Conservation (phyloP, 1,139 yeast genomes). For the Magnusiomyces fungicola region DNA sequence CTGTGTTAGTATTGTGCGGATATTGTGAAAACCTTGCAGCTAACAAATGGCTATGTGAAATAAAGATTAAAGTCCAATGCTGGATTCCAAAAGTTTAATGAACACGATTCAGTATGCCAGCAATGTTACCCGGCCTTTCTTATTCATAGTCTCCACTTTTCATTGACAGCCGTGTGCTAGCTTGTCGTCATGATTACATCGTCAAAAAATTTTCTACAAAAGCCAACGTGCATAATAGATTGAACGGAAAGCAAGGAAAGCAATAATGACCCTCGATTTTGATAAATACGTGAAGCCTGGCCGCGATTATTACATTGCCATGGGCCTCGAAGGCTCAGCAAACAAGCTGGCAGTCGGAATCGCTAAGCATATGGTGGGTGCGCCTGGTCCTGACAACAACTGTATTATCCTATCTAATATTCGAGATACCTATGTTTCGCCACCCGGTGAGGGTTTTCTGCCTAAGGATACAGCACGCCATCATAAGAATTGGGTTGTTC, state of each 20-base stretch:
- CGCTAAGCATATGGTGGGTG: slow-evolving; percentile 49
- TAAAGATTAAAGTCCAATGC: too few relatives aligned
- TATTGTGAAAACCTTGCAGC: too few relatives aligned
- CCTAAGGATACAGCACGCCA: slow-evolving; percentile 97
- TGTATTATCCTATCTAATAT: slow-evolving; percentile 79
- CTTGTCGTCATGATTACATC: not conserved
- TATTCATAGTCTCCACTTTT: too few relatives aligned
- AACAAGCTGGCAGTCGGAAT: slow-evolving; percentile 93
- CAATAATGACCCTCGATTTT: slow-evolving; percentile 15
- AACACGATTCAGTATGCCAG: too few relatives aligned
- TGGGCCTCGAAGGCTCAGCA: slow-evolving; percentile 96
- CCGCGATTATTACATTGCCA: slow-evolving; percentile 42
- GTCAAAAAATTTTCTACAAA: not conserved
- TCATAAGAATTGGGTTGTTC: slow-evolving; percentile 91
- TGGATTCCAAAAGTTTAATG: too few relatives aligned
- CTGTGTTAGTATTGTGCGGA: too few relatives aligned
- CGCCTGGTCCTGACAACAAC: slow-evolving; percentile 44
- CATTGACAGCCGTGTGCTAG: not conserved
- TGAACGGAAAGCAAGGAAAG: not conserved
- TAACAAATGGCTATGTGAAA: too few relatives aligned
- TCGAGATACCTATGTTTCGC: slow-evolving; percentile 89
- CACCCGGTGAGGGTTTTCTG: slow-evolving; percentile 96
- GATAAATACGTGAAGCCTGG: slow-evolving; percentile 21
- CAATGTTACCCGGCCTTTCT: too few relatives aligned
- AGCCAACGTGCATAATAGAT: not conserved